These are phyloP conservation scores for Penicillium angulare DNA, from an alignment of 495 filamentous ascomycete genomes.

Conservation along the genomic window DNA sequence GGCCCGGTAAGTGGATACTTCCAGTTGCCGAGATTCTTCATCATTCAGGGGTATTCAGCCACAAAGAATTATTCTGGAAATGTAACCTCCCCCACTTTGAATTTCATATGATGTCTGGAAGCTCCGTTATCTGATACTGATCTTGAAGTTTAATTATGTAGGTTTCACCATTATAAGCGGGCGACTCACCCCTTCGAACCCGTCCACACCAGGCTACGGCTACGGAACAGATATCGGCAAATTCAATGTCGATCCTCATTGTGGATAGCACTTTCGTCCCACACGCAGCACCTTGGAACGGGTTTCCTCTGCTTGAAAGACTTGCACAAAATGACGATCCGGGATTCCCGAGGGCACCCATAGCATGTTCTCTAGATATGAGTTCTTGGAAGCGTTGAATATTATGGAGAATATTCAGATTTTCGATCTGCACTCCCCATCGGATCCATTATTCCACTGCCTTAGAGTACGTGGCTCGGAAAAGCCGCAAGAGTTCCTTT, in stretches of 20 bases:
- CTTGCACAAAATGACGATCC: slow-evolving; percentile 7
- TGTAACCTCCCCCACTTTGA: too few relatives aligned
- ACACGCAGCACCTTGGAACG: background rate
- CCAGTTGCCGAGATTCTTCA: background rate
- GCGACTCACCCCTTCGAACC: background rate
- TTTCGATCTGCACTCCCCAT: too few relatives aligned
- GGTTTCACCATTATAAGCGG: too few relatives aligned
- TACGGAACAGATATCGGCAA: background rate
- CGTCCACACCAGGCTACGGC: background rate
- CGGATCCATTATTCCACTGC: background rate
- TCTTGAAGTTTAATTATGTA: too few relatives aligned
- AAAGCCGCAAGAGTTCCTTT: too few relatives aligned
- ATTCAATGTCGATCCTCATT: background rate
- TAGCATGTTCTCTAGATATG: too few relatives aligned
- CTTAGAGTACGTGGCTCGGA: too few relatives aligned
- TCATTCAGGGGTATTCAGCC: background rate
- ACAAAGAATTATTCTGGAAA: too few relatives aligned
- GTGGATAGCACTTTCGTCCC: background rate
- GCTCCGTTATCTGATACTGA: too few relatives aligned
- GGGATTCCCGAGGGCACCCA: slow-evolving; percentile 16
- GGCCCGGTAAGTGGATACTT: background rate
- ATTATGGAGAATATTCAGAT: too few relatives aligned
- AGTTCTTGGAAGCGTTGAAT: too few relatives aligned
- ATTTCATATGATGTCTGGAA: too few relatives aligned
- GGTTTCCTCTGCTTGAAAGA: background rate